A percentile compares a stretch with the other conserved stretches of the same genome.
phyloP scores from a whole-genome alignment of 345 rosid genomes.

The Camelina hispida region DNA sequence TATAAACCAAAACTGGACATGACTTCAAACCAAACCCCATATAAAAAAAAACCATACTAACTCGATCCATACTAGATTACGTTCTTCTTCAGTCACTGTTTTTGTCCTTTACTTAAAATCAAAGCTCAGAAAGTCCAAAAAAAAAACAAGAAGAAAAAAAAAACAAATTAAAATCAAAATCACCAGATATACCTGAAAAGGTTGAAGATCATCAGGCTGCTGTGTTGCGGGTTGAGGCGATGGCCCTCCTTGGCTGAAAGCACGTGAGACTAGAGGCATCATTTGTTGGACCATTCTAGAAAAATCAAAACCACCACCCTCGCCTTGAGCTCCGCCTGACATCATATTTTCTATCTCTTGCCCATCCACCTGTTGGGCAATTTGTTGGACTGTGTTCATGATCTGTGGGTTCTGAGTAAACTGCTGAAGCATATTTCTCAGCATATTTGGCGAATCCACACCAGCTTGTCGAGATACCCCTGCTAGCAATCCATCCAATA shows the following conservation, averaged over 20 bases:
- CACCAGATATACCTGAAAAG: constrained; percentile 52
- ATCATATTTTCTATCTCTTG: constrained; percentile 78
- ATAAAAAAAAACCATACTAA: background rate
- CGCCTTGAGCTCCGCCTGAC: constrained; percentile 62
- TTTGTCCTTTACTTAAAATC: background rate
- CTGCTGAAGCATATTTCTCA: constrained; percentile 87
- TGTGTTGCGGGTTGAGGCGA: constrained; percentile 31
- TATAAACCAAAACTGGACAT: background rate
- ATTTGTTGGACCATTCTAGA: constrained; percentile 88
- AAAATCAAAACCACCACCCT: constrained; percentile 70
- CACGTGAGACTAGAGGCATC: constrained; percentile 96
- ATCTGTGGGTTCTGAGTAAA: constrained; percentile 82
- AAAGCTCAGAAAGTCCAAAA: background rate
- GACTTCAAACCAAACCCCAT: background rate
- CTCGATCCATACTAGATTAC: background rate
- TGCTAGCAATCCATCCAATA: constrained; percentile 66
- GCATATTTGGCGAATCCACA: constrained; percentile 73
- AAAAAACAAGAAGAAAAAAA: background rate
- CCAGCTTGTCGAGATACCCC: constrained; percentile 82
- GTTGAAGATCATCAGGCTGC: constrained; percentile 45
- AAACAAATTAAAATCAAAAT: background rate
- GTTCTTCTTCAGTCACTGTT: background rate
- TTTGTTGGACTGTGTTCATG: constrained; percentile 81
- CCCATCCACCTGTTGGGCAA: constrained; percentile 87
- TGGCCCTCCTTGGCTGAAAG: constrained; percentile 59